phyloP scores from a whole-genome alignment of 1,284 basidiomycete genomes.

The Cutaneotrichosporon mucoides region DNA sequence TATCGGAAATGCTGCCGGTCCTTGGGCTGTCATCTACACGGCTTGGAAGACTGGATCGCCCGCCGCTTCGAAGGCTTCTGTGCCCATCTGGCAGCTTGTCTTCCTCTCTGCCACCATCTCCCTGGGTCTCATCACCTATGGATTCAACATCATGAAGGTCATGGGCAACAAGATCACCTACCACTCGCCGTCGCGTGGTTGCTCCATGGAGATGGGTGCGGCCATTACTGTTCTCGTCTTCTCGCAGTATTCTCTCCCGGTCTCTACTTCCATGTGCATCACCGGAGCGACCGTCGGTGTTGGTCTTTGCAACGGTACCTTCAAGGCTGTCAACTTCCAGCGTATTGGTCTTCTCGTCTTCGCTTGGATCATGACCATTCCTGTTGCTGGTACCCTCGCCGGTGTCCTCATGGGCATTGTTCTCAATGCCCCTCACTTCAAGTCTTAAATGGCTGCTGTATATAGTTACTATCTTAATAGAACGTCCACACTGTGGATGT shows the following conservation, averaged over 20 bases:
- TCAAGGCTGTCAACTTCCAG: constrained; percentile 47
- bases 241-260: constrained; percentile 49
- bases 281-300: constrained; percentile 53
- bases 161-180: constrained; percentile 53
- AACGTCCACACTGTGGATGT: too few species aligned
- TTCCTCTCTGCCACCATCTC: constrained; percentile 47
- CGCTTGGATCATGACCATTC: constrained; percentile 49
- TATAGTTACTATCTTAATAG: too few species aligned
- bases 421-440: constrained; percentile 47
- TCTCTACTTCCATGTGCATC: constrained; percentile 52
- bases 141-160: constrained; percentile 47
- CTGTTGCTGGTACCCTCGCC: constrained; percentile 46
- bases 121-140: constrained; percentile 51
- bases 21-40: constrained; percentile 49
- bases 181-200: constrained; percentile 51
- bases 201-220: constrained; percentile 53
- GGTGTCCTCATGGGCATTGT: constrained; percentile 45
- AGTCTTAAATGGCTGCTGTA: not conserved
- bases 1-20: constrained; percentile 50
- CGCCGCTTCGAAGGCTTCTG: constrained; percentile 39
- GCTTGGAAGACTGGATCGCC: constrained; percentile 46
- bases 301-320: constrained; percentile 48
- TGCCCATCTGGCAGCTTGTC: constrained; percentile 52
- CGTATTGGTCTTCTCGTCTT: constrained; percentile 28
- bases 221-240: constrained; percentile 51